Percentiles rank a stretch among this genome's conserved stretches.
phyloP scores from a whole-genome alignment of 495 filamentous ascomycete genomes.

The Margaritispora aquatica region DNA sequence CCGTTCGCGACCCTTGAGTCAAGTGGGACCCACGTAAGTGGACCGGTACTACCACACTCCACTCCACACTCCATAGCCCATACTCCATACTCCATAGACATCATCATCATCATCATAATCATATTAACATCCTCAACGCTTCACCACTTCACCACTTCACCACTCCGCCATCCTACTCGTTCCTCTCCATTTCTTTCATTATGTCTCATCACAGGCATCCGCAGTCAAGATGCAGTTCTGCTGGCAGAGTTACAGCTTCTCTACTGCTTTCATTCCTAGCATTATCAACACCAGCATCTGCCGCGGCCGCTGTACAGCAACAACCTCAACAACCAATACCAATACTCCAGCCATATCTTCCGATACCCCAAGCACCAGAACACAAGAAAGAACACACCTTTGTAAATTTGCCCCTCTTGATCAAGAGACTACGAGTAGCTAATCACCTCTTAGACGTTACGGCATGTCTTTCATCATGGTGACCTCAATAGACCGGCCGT shows the following conservation, averaged over 20 bases:
- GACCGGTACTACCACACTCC: too few species aligned
- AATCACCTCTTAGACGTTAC: conserved; percentile 66
- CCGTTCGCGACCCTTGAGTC: neutral
- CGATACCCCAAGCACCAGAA: conserved; percentile 15
- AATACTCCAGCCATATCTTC: conserved; percentile 14
- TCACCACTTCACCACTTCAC: neutral
- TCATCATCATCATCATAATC: conserved; percentile 1
- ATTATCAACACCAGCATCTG: conserved; percentile 19
- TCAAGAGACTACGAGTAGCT: too few species aligned
- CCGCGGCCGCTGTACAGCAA: conserved; percentile 6
- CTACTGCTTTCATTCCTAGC: conserved; percentile 51
- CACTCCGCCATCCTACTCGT: neutral
- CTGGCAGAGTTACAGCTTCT: conserved; percentile 51
- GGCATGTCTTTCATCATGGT: conserved; percentile 89
- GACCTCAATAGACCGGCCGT: conserved; percentile 64
- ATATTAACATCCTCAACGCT: too few species aligned
- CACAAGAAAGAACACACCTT: conserved; percentile 33
- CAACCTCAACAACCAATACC: conserved; percentile 18
- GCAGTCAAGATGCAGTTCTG: conserved; percentile 33
- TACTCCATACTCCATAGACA: neutral
- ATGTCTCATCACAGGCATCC: conserved; percentile 15
- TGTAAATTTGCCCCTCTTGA: conserved; percentile 1
- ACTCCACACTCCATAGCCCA: too few species aligned
- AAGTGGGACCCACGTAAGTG: too few species aligned
- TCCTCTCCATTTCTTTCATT: conserved; percentile 1